Conservation (phyloP, 108 stramenopile species). For the Cyclotella baltica region DNA sequence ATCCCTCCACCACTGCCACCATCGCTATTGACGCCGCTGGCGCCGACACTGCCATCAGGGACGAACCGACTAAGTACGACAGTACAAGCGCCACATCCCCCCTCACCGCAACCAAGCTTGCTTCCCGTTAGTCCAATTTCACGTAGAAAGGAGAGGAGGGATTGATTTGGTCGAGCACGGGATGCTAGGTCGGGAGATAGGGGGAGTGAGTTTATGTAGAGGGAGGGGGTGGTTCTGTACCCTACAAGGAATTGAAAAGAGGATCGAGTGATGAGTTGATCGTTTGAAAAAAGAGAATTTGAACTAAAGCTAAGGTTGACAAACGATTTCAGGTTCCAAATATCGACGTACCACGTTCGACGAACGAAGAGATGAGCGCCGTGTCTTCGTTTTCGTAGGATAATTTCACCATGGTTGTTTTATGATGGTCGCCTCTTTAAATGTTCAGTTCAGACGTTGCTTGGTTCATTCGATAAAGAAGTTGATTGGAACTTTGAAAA, state of each 20-base stretch:
- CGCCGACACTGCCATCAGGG: background rate
- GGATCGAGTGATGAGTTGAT: background rate
- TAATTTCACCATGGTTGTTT: constrained; percentile 15
- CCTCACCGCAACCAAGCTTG: constrained; percentile 81
- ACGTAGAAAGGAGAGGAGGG: constrained; percentile 78
- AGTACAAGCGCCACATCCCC: constrained; percentile 96
- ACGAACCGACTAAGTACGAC: constrained; percentile 69
- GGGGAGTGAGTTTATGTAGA: constrained; percentile 79
- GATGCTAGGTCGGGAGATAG: constrained; percentile 57
- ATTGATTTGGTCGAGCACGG: constrained; percentile 75
- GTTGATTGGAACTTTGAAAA: too few relatives aligned
- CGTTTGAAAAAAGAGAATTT: background rate
- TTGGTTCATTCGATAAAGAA: too few relatives aligned
- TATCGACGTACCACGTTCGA: constrained; percentile 47
- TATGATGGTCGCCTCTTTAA: too few relatives aligned
- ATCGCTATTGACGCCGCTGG: too few relatives aligned
- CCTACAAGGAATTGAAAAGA: background rate
- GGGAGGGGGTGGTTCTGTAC: constrained; percentile 72
- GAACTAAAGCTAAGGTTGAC: background rate
- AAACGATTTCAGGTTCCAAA: background rate
- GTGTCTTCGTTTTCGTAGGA: constrained; percentile 76
- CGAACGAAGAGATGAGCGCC: constrained; percentile 40
- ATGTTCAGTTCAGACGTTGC: too few relatives aligned
- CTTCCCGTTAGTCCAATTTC: constrained; percentile 78
- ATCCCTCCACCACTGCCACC: too few relatives aligned